Evolutionary conservation across 306 rosid species (phyloP).

Genomic region (Cyamopsis tetragonoloba): DNA sequence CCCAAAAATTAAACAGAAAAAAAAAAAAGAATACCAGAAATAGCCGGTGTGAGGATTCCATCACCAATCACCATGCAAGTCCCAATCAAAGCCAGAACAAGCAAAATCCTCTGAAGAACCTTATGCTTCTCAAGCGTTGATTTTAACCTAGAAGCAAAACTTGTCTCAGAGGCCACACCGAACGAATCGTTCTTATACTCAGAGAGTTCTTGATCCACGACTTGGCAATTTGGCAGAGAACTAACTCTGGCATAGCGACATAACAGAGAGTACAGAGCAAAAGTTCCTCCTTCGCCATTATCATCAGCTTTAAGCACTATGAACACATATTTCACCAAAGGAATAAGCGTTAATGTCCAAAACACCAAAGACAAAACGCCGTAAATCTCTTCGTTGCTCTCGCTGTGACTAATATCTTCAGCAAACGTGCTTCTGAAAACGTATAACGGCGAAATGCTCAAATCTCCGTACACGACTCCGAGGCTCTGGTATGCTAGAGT

Average conservation of each 20-base stretch:
- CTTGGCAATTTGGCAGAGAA: slow-evolving; percentile 68
- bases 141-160: slow-evolving; percentile 48
- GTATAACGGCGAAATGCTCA: slow-evolving; percentile 88
- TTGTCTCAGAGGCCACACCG: slow-evolving; percentile 23
- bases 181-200: slow-evolving; percentile 50
- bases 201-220: slow-evolving; percentile 65
- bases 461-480: slow-evolving; percentile 96
- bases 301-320: slow-evolving; percentile 86
- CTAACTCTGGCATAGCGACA: slow-evolving; percentile 82
- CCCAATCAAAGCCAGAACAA: slow-evolving; percentile 86
- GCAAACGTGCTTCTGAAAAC: slow-evolving; percentile 79
- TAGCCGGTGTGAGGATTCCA: slow-evolving; percentile 88
- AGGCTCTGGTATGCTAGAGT: slow-evolving; percentile 91
- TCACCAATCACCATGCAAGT: slow-evolving; percentile 98
- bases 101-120: slow-evolving; percentile 71
- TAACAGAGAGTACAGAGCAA: slow-evolving; percentile 83
- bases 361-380: slow-evolving; percentile 88
- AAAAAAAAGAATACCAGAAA: slow-evolving; percentile 58
- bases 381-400: slow-evolving; percentile 68
- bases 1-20: background rate
- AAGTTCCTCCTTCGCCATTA: slow-evolving; percentile 98
- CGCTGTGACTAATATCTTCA: slow-evolving; percentile 55
- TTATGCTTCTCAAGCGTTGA: slow-evolving; percentile 58
- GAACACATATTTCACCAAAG: slow-evolving; percentile 79
- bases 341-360: slow-evolving; percentile 85